Conservation (phyloP, 371 early-diverging fungal species). For the Mortierella sp. region DNA sequence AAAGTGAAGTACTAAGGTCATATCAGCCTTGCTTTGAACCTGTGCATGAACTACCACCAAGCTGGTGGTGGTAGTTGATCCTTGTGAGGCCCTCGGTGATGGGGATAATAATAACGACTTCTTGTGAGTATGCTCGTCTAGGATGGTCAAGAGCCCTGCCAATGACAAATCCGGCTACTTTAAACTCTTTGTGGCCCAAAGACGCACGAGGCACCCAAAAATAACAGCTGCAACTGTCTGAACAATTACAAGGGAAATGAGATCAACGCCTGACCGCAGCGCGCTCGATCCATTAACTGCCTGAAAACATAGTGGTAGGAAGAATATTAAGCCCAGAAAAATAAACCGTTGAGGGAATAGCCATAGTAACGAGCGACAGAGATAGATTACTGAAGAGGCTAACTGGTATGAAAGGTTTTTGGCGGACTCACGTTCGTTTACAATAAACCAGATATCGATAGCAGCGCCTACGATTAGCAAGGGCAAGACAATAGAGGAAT, state of each 20-base stretch:
- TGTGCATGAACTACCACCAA: conserved; percentile 31
- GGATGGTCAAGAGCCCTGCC: conserved; percentile 61
- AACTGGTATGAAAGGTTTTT: conserved; percentile 66
- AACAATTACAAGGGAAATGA: conserved; percentile 21
- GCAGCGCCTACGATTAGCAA: conserved; percentile 55
- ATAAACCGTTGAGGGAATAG: conserved; percentile 23
- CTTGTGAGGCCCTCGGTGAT: conserved; percentile 18
- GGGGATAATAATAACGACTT: conserved; percentile 11
- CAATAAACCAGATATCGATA: conserved; percentile 40
- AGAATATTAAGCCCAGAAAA: conserved; percentile 36
- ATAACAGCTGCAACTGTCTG: conserved; percentile 10
- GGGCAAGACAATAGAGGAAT: conserved; percentile 66
- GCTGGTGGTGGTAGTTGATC: conserved; percentile 15
- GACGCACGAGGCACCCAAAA: conserved; percentile 34
- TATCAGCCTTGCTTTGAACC: conserved; percentile 18
- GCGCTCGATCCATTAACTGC: conserved; percentile 34
- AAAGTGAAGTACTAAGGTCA: conserved; percentile 36
- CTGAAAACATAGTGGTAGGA: conserved; percentile 41
- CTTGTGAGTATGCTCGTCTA: conserved; percentile 27
- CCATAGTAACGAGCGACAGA: conserved; percentile 18
- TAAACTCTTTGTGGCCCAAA: conserved; percentile 50
- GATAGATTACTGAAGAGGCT: conserved; percentile 52
- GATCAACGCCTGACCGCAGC: conserved; percentile 27
- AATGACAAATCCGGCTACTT: conserved; percentile 57
- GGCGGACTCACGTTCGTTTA: conserved; percentile 58